Evolutionary conservation across 2,329 filamentous ascomycete genomes (phyloP).

Genomic region (Calonectria leucothoes): DNA sequence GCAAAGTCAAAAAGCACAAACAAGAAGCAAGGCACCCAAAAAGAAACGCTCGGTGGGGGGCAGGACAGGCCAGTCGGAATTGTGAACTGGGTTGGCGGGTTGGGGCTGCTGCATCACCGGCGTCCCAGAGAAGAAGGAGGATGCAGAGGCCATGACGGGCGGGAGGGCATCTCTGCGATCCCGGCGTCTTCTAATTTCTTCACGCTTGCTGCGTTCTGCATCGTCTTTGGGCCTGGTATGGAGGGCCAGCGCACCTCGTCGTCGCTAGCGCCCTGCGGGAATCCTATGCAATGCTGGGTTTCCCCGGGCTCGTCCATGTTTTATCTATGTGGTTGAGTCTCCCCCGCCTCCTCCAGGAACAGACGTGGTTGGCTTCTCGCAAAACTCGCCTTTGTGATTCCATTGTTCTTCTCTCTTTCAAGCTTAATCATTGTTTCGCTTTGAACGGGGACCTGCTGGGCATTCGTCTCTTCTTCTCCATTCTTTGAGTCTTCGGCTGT

Average conservation of each 20-base stretch:
- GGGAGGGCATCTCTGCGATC: background rate
- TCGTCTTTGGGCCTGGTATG: background rate
- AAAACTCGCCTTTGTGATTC: background rate
- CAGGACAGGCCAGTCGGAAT: background rate
- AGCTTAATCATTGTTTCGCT: background rate
- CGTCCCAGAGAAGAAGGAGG: constrained; percentile 3
- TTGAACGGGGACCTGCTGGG: background rate
- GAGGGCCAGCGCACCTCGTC: constrained; percentile 6
- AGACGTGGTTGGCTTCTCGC: background rate
- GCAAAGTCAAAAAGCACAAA: background rate
- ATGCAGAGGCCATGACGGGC: background rate
- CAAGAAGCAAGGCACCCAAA: background rate
- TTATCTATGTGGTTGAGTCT: constrained; percentile 2
- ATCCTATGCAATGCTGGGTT: background rate
- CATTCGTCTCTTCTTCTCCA: background rate
- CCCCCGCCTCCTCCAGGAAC: background rate
- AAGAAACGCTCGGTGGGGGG: background rate
- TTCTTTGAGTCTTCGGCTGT: background rate
- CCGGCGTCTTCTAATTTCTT: background rate
- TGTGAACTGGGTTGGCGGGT: background rate
- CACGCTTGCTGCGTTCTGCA: constrained; percentile 2
- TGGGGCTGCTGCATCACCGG: background rate
- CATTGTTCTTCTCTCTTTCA: background rate
- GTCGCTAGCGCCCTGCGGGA: background rate
- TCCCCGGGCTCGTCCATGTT: constrained; percentile 1